Conservation (phyloP, 2,329 filamentous ascomycete species). For the Microcyclospora pomicola region DNA sequence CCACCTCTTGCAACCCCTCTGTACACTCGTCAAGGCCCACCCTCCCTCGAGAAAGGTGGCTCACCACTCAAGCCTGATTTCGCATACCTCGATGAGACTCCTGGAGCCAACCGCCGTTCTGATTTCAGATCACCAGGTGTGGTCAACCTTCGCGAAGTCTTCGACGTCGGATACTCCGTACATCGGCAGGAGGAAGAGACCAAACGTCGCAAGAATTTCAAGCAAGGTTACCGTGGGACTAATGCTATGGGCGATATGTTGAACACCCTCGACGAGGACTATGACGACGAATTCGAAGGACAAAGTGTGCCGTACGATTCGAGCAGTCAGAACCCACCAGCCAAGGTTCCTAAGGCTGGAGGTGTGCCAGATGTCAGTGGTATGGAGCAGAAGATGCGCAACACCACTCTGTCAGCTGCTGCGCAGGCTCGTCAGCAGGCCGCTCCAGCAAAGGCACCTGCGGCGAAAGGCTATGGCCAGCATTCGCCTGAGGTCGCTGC, state of each 20-base stretch:
- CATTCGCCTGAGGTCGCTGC: conserved; percentile 74
- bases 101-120: conserved; percentile 46
- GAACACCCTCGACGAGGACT: conserved; percentile 50
- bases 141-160: conserved; percentile 90
- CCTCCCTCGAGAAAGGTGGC: conserved; percentile 14
- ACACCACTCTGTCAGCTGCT: conserved; percentile 59
- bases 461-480: conserved; percentile 64
- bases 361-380: conserved; percentile 46
- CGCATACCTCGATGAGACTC: conserved; percentile 43
- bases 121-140: conserved; percentile 94
- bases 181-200: conserved; percentile 92
- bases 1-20: conserved; percentile 59
- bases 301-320: conserved; percentile 38
- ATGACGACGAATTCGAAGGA: conserved; percentile 51
- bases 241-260: conserved; percentile 50
- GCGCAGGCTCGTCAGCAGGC: conserved; percentile 45
- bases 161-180: conserved; percentile 95
- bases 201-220: conserved; percentile 75
- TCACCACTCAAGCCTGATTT: conserved; percentile 37
- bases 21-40: conserved; percentile 40
- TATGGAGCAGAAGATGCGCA: conserved; percentile 77
- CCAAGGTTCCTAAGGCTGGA: conserved; percentile 53
- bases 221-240: conserved; percentile 51
- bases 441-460: conserved; percentile 32
- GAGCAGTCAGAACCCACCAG: conserved; percentile 35